Percentiles rank a stretch among this genome's conserved stretches.
phyloP scores from a whole-genome alignment of 495 filamentous ascomycete genomes.

The Penicillium flavigenum region DNA sequence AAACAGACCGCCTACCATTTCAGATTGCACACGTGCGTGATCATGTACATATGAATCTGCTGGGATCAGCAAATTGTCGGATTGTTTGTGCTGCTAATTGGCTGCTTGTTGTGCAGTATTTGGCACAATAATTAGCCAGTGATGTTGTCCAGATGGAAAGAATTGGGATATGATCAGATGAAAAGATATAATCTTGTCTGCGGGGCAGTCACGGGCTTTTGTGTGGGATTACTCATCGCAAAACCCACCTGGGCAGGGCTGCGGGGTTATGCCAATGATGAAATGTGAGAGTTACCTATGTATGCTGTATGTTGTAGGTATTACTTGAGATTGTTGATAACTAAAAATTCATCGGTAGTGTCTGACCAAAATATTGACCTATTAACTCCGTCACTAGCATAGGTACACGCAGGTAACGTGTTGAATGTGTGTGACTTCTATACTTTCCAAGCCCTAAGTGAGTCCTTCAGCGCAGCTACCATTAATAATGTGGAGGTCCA shows the following conservation, averaged over 20 bases:
- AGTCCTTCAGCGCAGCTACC: neutral
- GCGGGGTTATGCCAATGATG: neutral
- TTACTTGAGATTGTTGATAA: neutral
- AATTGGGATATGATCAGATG: neutral
- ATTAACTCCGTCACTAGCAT: neutral
- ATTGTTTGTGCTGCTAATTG: neutral
- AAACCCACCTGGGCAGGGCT: neutral
- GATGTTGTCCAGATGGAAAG: neutral
- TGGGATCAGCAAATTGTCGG: neutral
- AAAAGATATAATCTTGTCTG: neutral
- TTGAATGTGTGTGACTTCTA: neutral
- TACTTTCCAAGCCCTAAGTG: neutral
- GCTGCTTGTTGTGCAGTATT: neutral
- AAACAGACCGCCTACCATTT: neutral
- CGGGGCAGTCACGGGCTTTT: neutral
- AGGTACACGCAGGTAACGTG: neutral
- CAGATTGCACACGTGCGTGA: neutral
- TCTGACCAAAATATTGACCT: too few species aligned
- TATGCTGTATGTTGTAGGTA: too few species aligned
- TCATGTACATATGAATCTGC: neutral
- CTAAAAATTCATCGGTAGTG: too few species aligned
- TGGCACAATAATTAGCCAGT: neutral
- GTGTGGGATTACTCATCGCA: constrained; percentile 2
- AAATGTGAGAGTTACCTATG: too few species aligned
- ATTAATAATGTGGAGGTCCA: neutral